Percentiles rank a stretch among this genome's conserved stretches.
These are phyloP conservation scores for Cadophora luteo-olivacea DNA, from an alignment of 2,329 filamentous ascomycete species.

Conservation along the genomic window DNA sequence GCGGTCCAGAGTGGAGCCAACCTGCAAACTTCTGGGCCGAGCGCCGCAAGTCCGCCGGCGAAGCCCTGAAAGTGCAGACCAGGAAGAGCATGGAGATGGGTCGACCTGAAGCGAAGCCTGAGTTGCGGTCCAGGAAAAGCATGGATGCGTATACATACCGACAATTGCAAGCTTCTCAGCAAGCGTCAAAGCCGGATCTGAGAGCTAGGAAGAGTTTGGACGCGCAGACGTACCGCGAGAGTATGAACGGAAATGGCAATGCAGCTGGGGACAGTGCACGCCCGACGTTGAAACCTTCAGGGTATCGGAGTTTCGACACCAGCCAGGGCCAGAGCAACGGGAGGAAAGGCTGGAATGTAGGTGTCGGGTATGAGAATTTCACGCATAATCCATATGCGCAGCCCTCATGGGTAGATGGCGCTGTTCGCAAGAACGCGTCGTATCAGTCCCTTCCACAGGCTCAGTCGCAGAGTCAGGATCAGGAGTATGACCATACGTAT, in stretches of 20 bases:
- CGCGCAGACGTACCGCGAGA: neutral
- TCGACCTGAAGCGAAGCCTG: constrained; percentile 10
- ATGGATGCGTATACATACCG: constrained; percentile 18
- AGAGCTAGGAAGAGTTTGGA: constrained; percentile 16
- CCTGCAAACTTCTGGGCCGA: constrained; percentile 28
- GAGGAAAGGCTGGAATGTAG: constrained; percentile 19
- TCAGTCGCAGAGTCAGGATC: constrained; percentile 12
- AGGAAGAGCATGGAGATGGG: constrained; percentile 30
- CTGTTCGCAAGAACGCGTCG: neutral
- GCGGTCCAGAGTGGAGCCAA: constrained; percentile 24
- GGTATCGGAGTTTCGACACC: constrained; percentile 17
- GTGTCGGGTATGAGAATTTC: constrained; percentile 25
- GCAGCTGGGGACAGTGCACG: neutral
- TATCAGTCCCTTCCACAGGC: neutral
- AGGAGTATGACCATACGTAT: constrained; percentile 37
- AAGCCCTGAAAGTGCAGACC: constrained; percentile 22
- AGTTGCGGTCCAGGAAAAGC: constrained; percentile 2
- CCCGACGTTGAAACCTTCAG: neutral
- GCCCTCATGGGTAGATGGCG: constrained; percentile 1
- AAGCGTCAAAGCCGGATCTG: neutral
- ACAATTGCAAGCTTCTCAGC: constrained; percentile 1
- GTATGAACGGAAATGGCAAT: neutral
- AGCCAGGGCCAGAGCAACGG: constrained; percentile 8
- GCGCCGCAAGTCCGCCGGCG: constrained; percentile 28
- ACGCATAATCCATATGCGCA: neutral